Evolutionary conservation across 305 asterid species (phyloP), one percentile per base, ranked within the genome.

Genomic region (Ilex paraguariensis): DNA sequence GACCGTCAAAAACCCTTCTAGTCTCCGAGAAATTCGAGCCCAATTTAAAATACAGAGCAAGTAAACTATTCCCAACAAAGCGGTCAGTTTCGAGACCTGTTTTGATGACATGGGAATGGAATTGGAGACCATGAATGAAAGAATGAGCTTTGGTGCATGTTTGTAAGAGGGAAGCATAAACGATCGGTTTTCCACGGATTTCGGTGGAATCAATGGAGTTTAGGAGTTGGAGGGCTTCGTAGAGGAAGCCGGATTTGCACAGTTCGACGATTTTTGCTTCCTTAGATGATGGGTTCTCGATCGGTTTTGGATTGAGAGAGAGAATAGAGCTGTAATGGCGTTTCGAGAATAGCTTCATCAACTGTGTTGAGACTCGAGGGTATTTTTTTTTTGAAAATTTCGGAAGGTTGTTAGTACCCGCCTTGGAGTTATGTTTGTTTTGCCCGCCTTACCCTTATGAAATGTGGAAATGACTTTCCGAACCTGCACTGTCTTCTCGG

Each of bases 1-100:
- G 68, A 3, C 80, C 84, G 45, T 81, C 81, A 55, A 88, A 86
- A 65, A 81, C 66, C 40, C 70, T 79, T 13, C 70, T 66, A 1
- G 87, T 77, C 46, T 86, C 82, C 16, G 61, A 13, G 51, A 86
- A 73, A 63, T 78, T 60, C 0, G 72, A 50, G 30, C 83, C 69
- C 31, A 81, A 54, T 59, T 84, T 88, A 74, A 79, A 82, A 75
- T 87, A 93, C 50, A 90, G 70, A 49, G 97, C 74, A 31, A 93
- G 77, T 17, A 90, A 72, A 75, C 86, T 86, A 73, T 93, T 90
- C 10, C 91, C 96, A 2, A 93, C 90, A 60, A 79, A 86, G 3
- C 96, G 92, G 64, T 90, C 96, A 3, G 80, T 62, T 58, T 80
- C 84, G 54, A 87, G 66, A 45, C 87, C 95, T 10, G 87, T 67